Evolutionary conservation across 306 rosid genomes (phyloP).

Genomic region (Biancaea sappan): DNA sequence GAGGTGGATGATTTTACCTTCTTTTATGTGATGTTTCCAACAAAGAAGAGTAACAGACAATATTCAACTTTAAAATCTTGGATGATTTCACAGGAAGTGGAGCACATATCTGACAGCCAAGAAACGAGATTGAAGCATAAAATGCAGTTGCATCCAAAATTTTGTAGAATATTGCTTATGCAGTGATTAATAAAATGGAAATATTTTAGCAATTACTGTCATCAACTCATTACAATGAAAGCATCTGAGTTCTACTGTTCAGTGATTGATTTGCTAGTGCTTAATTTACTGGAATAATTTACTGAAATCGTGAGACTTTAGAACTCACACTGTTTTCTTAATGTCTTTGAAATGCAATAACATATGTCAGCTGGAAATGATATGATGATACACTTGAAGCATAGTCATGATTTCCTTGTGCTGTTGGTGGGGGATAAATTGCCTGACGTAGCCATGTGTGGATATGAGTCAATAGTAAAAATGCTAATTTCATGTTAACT

Average conservation of each 20-base stretch:
- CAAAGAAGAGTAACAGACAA: no score
- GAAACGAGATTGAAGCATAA: neutral
- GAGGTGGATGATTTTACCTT: conserved; percentile 13
- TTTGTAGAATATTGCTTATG: neutral
- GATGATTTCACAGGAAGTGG: neutral
- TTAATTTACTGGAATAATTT: conserved; percentile 19
- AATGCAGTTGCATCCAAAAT: neutral
- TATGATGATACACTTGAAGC: conserved; percentile 4
- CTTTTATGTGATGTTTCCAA: neutral
- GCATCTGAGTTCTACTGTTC: neutral
- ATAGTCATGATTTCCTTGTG: conserved; percentile 12
- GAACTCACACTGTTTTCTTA: conserved; percentile 5
- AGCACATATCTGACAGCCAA: neutral
- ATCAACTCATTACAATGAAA: conserved; percentile 2
- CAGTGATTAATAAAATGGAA: conserved; percentile 12
- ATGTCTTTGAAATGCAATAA: conserved; percentile 14
- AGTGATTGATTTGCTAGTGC: conserved; percentile 8
- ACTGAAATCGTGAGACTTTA: neutral
- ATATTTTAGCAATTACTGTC: conserved; percentile 4
- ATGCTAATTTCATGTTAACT: conserved; percentile 27
- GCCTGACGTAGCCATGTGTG: neutral
- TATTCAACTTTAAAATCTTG: neutral
- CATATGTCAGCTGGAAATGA: conserved; percentile 5
- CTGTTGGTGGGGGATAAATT: neutral
- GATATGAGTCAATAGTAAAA: conserved; percentile 12